phyloP scores from a whole-genome alignment of 1,284 basidiomycete species.

The Mixia osmundae region DNA sequence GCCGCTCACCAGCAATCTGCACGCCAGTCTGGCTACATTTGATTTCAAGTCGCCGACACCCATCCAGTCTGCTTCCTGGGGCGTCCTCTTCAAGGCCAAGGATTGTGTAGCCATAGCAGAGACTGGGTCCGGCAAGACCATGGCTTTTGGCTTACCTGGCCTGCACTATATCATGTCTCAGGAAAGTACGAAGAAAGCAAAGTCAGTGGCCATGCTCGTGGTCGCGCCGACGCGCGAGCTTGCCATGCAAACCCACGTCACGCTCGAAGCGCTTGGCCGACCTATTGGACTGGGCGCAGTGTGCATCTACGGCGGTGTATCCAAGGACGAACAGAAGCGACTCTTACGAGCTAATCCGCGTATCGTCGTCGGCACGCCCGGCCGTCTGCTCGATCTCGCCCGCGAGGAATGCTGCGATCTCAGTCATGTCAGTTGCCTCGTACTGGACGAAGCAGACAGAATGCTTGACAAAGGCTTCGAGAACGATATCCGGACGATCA shows the following conservation, averaged over 20 bases:
- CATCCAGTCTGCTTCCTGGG: slow-evolving; percentile 92
- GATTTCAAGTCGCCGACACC: slow-evolving; percentile 74
- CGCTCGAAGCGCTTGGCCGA: slow-evolving; percentile 50
- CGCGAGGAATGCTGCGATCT: slow-evolving; percentile 63
- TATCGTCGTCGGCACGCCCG: slow-evolving; percentile 83
- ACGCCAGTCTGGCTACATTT: slow-evolving; percentile 35
- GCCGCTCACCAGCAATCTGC: slow-evolving; percentile 37
- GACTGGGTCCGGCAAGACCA: slow-evolving; percentile 82
- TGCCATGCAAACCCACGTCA: slow-evolving; percentile 80
- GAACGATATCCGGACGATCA: slow-evolving; percentile 86
- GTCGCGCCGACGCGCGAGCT: slow-evolving; percentile 85
- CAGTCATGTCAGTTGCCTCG: slow-evolving; percentile 63
- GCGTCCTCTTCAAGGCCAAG: slow-evolving; percentile 42
- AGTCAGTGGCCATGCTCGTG: slow-evolving; percentile 41
- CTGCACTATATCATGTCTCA: slow-evolving; percentile 35
- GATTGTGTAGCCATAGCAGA: slow-evolving; percentile 95
- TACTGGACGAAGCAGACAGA: slow-evolving; percentile 90
- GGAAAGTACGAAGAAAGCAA: slow-evolving; percentile 24
- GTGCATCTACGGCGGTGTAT: slow-evolving; percentile 77
- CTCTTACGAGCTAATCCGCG: slow-evolving; percentile 36
- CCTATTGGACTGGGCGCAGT: slow-evolving; percentile 53
- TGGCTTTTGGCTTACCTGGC: slow-evolving; percentile 85
- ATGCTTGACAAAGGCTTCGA: slow-evolving; percentile 99
- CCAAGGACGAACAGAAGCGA: slow-evolving; percentile 54
- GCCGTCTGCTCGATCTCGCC: slow-evolving; percentile 71